Base-by-base conservation (phyloP, 192 early-diverging fungal species). In the Backusella westeae region DNA sequence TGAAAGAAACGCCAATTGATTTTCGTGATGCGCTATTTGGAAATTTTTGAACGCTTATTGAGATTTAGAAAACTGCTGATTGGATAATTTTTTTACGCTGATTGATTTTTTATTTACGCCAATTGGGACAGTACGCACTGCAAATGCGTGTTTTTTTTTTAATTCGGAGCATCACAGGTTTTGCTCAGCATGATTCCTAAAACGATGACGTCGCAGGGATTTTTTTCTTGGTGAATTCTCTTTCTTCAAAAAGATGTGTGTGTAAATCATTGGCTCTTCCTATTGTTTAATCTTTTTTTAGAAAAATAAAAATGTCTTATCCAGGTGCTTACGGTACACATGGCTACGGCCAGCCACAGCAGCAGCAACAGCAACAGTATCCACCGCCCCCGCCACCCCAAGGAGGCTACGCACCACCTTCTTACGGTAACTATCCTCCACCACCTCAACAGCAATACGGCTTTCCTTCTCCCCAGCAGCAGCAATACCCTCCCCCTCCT, bases 271-370 rank as follows among this genome's bases (percentile, higher is more conserved):
- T 49, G 46, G 46, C 46, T 49, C 46, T 49, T 49, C 42, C 15
- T 17, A 17, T 5, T 44, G n/a, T 56, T 53, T n/a, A 26, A n/a
- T 56, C 52, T 21, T 56, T 21, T 38, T 26, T 10, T 26, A 71
- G 0, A 4, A 44, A 26, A 12, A 6, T 49, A 49, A 71, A 71
- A 36, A 79, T 79, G 78, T 15, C 69, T 42, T 79, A 79, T 36
- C 78, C 78, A 23, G 78, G 78, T 26, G 29, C 35, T 21, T 79
- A 79, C 74, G 78, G 78, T 26, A 52, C 67, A 46, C 78, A 79
- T 3, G 67, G 73, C 21, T 79, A 79, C 29, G 73, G 73, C 23
- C 78, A 75, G 35, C 56, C 56, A 23, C 56, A 23, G 12, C 56
- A 26, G 12, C 56, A 63, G 12, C 56, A 32, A 3, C 32, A 53